Evolutionary conservation across 2,329 filamentous ascomycete genomes (phyloP), one percentile per base, ranked within the genome.

Genomic region (Juglanconis sp.): DNA sequence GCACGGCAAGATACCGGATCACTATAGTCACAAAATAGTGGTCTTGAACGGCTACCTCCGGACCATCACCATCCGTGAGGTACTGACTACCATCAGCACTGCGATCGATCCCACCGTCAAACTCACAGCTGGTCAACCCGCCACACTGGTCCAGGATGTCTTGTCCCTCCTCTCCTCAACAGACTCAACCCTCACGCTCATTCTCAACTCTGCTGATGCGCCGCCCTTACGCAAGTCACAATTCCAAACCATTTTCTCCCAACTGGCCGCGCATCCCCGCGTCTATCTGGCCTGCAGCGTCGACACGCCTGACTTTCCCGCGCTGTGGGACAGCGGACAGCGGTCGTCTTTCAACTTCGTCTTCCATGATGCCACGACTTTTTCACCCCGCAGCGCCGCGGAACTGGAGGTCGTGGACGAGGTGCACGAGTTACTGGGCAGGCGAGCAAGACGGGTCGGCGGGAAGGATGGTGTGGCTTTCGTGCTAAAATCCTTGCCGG

Each of bases 361-460:
- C 34, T 97, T 96, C 74, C 95, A 99, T 76, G 93, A 99, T 76
- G 89, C 89, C 68, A 98, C 95, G 1, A 98, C 95, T 0, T 97
- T 96, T 70, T 81, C 84, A 0, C 82, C 91, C 0, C 91, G 90
- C 67, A 56, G 58, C 13, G 79, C 82, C 10, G 81, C 83, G 3
- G 92, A 96, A 72, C 77, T 92, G 7, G 91, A 96, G 68, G 87
- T 91, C 2, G 92, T 98, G 3, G 92, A 98, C 71, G 90, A 92
- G 64, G 92, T 98, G 13, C 91, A 96, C 72, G 88, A 91, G 68
- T 82, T 97, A 0, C 83, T 98, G 0, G 92, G 93, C 51, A 86
- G 92, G 57, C 92, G 88, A 67, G 87, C 91, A 30, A 83, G 90
- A 55, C 86, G 91, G 47, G 83, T 94, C 7, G 92, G 92, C 57